Evolutionary conservation across 192 early-diverging fungal genomes (phyloP).

Genomic region (Mortierella claussenii): DNA sequence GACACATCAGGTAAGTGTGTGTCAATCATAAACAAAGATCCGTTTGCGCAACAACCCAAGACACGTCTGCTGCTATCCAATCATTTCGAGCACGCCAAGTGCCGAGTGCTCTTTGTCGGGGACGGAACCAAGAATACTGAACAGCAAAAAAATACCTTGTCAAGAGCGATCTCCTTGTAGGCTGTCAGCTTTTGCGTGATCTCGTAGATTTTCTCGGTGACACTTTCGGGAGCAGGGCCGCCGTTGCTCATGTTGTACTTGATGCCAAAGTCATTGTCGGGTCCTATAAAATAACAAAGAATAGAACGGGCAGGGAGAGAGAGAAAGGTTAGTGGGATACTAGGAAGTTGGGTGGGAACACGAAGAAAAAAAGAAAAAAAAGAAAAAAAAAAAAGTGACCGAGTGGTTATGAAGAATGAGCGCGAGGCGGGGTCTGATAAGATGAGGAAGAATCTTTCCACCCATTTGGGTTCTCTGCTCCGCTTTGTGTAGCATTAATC

Average conservation of each 20-base stretch:
- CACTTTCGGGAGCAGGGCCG: constrained; percentile 94
- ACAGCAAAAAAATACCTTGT: too few relatives aligned
- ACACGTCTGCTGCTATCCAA: constrained; percentile 24
- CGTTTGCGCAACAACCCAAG: too few relatives aligned
- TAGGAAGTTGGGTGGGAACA: too few relatives aligned
- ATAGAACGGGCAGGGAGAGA: background rate
- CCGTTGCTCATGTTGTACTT: constrained; percentile 98
- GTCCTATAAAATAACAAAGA: constrained; percentile 58
- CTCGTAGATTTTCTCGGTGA: constrained; percentile 93
- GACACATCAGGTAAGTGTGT: too few relatives aligned
- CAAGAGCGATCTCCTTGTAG: constrained; percentile 70
- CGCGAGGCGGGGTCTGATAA: too few relatives aligned
- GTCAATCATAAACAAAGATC: too few relatives aligned
- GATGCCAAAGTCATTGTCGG: constrained; percentile 98
- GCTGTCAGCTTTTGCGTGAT: constrained; percentile 78
- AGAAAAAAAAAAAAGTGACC: background rate
- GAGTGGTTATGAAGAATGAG: too few relatives aligned
- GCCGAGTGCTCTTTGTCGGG: background rate
- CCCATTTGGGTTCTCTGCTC: too few relatives aligned
- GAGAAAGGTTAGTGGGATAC: background rate
- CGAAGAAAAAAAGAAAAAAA: background rate
- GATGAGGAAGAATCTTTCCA: too few relatives aligned
- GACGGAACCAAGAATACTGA: too few relatives aligned
- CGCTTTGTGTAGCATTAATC: constrained; percentile 37
- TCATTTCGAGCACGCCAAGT: constrained; percentile 31